A percentile compares a stretch with the other conserved stretches of the same genome.
Conservation (phyloP, 768 basidiomycete genomes). For the Lactarius trivialis region DNA sequence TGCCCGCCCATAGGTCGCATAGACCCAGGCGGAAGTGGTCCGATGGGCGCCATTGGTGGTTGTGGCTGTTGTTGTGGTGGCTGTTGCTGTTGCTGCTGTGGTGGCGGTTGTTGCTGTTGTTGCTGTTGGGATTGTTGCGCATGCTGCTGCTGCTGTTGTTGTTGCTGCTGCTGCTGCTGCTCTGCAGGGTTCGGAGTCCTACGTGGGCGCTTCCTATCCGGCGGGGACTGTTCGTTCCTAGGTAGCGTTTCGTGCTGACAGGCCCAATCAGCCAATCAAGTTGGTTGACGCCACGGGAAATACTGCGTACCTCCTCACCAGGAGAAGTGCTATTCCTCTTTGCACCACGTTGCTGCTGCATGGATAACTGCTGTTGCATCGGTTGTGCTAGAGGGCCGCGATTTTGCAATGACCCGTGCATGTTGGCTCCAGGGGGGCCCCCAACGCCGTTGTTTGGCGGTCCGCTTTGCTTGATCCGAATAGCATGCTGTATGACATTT, state of each 20-base stretch:
- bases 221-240: conserved; percentile 31
- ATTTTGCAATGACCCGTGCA: conserved; percentile 33
- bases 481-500: conserved; percentile 31
- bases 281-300: background rate
- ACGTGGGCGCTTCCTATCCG: conserved; percentile 30
- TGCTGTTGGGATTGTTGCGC: conserved; percentile 25
- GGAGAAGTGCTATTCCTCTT: conserved; percentile 35
- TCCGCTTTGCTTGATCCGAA: conserved; percentile 19
- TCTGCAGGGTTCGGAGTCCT: conserved; percentile 29
- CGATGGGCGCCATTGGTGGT: conserved; percentile 35
- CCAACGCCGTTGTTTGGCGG: conserved; percentile 35
- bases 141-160: conserved; percentile 24
- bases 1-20: conserved; percentile 38
- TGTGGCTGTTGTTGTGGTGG: conserved; percentile 47
- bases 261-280: conserved; percentile 4
- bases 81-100: conserved; percentile 23
- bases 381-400: conserved; percentile 24
- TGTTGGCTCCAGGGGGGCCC: conserved; percentile 36
- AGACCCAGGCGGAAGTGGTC: conserved; percentile 30
- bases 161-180: conserved; percentile 28
- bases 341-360: conserved; percentile 41
- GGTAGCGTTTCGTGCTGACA: conserved; percentile 27
- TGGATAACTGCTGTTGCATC: conserved; percentile 26
- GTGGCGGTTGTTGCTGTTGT: conserved; percentile 25
- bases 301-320: conserved; percentile 29